phyloP scores from a whole-genome alignment of 2,329 filamentous ascomycete genomes.

The Colletotrichum chrysophilum region DNA sequence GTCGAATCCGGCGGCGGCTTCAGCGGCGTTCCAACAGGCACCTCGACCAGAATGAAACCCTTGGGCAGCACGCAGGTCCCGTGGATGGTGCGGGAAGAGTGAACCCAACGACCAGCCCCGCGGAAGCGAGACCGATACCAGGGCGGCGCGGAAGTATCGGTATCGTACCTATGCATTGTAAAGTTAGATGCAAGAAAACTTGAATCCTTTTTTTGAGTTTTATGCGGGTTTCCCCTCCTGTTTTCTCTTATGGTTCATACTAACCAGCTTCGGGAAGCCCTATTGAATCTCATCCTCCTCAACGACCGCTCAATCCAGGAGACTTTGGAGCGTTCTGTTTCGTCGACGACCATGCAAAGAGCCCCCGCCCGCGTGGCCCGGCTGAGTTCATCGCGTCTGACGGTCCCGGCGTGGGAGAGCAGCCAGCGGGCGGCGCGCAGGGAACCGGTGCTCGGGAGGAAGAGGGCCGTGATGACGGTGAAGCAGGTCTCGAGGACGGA shows the following conservation, averaged over 20 bases:
- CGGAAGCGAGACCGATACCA: slow-evolving; percentile 10
- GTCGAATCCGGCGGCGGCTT: slow-evolving; percentile 9
- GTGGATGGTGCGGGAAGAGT: slow-evolving; percentile 17
- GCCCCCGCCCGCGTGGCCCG: slow-evolving; percentile 24
- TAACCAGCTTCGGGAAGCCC: slow-evolving; percentile 10
- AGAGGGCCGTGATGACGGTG: slow-evolving; percentile 3
- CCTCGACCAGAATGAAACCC: slow-evolving; percentile 18
- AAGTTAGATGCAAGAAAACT: neutral
- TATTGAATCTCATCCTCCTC: slow-evolving; percentile 11
- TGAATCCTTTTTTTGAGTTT: neutral
- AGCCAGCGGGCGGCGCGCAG: slow-evolving; percentile 20
- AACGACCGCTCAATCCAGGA: slow-evolving; percentile 11
- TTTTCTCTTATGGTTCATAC: neutral
- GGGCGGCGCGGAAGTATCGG: neutral
- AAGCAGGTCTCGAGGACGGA: slow-evolving; percentile 14
- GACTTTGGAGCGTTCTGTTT: slow-evolving; percentile 7
- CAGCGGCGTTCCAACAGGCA: slow-evolving; percentile 18
- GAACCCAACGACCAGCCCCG: slow-evolving; percentile 14
- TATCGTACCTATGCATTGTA: slow-evolving; percentile 6
- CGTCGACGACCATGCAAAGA: slow-evolving; percentile 26
- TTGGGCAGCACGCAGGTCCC: slow-evolving; percentile 9
- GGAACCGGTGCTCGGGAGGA: slow-evolving; percentile 23
- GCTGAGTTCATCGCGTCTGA: slow-evolving; percentile 10
- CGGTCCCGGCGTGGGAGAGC: slow-evolving; percentile 12
- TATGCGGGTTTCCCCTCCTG: neutral